Base-by-base conservation (phyloP, 305 asterid genomes). In the Galium porrigens region DNA sequence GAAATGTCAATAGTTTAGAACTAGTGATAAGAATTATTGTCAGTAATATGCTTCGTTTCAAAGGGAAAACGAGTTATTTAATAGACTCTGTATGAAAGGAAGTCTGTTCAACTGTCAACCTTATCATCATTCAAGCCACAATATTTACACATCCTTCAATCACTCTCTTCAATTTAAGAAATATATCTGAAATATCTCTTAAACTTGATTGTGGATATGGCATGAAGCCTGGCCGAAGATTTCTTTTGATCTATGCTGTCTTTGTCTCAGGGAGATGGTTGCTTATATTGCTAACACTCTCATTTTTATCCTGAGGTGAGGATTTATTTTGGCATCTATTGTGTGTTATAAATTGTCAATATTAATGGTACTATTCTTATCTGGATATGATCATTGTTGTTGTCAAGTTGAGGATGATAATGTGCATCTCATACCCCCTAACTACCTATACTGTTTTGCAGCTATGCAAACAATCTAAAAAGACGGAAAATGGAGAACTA, bases 241-340 rank as follows among this genome's bases (percentile, higher is more conserved):
- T 79, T 80, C 51, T 73, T 69, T 69, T 55, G 37, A 52, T 42
- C 59, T 37, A 52, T 76, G 59, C 63, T 53, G 30, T 65, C 59
- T 75, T 68, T 81, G 79, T 80, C 82, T 76, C 97, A 89, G 99
- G 99, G 99, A 87, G 80, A 89, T 92, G 95, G 94, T 89, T 69
- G 81, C 97, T 15, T 92, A 92, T 71, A 89, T 92, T 73, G 97
- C 99, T 7, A 92, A 92, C 72, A 92, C 99, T 63, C 78, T 92
- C 64, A 89, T 89, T 82, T 92, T 92, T 84, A 89, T 92, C 78
- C 75, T 92, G 70, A 92, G 99, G 99, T 89, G 79, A 75, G 80
- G 63, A 57, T 32, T 42, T 46, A 27, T 51, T 71, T 66, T 66
- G 37, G 39, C 61, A 63, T 62, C 72, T 34, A 60, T 48, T 61